Evolutionary conservation across 768 basidiomycete genomes (phyloP).

Genomic region (Steccherinum ochraceum): DNA sequence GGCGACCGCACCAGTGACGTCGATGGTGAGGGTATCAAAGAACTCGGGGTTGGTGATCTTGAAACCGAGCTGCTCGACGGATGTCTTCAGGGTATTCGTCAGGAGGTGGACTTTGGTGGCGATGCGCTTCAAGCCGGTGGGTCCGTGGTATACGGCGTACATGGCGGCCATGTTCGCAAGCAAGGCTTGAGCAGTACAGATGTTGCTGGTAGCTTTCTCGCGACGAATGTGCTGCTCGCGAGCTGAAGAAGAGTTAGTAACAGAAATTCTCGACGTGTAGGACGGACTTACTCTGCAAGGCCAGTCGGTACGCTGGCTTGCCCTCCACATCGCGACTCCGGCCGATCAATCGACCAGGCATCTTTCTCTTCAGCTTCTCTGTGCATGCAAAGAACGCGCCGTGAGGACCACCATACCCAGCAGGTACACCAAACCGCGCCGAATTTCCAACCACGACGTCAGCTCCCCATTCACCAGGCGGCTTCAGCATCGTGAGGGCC

Average conservation of each 20-base stretch:
- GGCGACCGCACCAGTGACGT: conserved; percentile 54
- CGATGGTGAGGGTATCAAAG: conserved; percentile 89
- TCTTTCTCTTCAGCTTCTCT: conserved; percentile 90
- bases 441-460: conserved; percentile 95
- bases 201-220: conserved; percentile 97
- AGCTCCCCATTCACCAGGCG: conserved; percentile 98
- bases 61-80: conserved; percentile 72
- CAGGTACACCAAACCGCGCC: conserved; percentile 93
- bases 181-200: conserved; percentile 95
- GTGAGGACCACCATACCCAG: conserved; percentile 97
- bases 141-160: conserved; percentile 97
- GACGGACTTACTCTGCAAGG: conserved; percentile 78
- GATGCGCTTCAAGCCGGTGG: conserved; percentile 76
- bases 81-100: conserved; percentile 66
- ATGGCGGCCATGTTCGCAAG: conserved; percentile 99
- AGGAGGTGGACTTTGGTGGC: conserved; percentile 88
- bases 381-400: conserved; percentile 96
- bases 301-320: conserved; percentile 83
- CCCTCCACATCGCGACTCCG: conserved; percentile 81
- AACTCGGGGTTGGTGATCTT: conserved; percentile 62
- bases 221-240: conserved; percentile 96
- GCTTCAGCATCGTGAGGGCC: conserved; percentile 86
- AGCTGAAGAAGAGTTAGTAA: conserved; percentile 38
- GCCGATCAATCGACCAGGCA: conserved; percentile 97
- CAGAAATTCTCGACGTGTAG: neutral